Base-by-base conservation (phyloP, 768 basidiomycete species). In the Macrolepiota albuminosa region DNA sequence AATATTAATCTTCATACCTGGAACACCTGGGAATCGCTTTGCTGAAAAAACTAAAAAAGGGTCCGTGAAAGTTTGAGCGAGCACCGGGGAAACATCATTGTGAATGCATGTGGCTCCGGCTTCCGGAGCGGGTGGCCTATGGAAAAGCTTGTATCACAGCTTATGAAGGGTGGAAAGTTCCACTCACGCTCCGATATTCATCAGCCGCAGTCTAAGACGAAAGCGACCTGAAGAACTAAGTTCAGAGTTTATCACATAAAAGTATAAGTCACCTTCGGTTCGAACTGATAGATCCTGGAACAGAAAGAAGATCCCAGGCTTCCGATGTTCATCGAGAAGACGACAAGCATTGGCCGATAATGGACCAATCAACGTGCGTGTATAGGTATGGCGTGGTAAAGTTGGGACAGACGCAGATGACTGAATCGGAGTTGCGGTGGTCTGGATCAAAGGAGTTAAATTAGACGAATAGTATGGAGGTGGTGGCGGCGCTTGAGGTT, bases 271-370 rank as follows among this genome's bases (percentile, higher is more conserved):
- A 88, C 91, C 92, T 83, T 98, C 95, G 21, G 92, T 95, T 59
- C 95, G 84, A 51, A 98, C 90, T 49, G 92, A 94, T 55, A 98
- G 75, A 75, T 97, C 95, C 71, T 94, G 93, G 75, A 95, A 93
- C 62, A 97, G 86, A 77, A 97, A 98, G 73, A 93, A 98, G 63
- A 97, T 88, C 7, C 95, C 95, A 54, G 84, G 81, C 62, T 87
- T 86, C 61, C 89, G 87, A 71, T 94, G 85, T 68, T 93, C 91
- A 69, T 96, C 94, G 58, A 85, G 75, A 54, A 97, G 79, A 53
- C 88, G 85, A 71, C 88, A 89, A 16, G 93, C 95, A 69, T 92
- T 91, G 34, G 93, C 86, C 18, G 89, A 89, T 16, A 96, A 80
- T 1, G 93, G 91, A 9, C 95, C 95, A 59, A 97, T 92, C 7